A percentile compares a stretch with the other conserved stretches of the same genome.
phyloP scores from a whole-genome alignment of 169 alveolate genomes.

The Amoebophrya sp. region DNA sequence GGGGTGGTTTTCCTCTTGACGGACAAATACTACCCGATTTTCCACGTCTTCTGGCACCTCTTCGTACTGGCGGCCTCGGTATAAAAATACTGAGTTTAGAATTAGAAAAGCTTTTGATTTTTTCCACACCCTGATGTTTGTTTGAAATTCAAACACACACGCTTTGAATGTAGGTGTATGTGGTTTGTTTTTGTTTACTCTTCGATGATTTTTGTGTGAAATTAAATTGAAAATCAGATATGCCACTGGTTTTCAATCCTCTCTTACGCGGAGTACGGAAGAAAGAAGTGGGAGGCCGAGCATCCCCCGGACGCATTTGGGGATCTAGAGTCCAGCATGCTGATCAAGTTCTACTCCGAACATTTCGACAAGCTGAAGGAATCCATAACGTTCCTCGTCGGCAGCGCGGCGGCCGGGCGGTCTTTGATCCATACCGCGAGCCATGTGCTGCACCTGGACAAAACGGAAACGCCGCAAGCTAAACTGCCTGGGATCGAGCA shows the following conservation, averaged over 20 bases:
- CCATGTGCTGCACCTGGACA: too few relatives aligned
- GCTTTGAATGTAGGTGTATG: too few relatives aligned
- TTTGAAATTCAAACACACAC: too few relatives aligned
- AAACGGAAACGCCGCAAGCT: too few relatives aligned
- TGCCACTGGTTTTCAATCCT: not conserved
- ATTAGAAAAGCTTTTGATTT: too few relatives aligned
- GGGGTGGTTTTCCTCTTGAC: not conserved
- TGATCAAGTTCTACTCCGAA: not conserved
- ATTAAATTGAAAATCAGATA: not conserved
- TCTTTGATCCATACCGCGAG: too few relatives aligned
- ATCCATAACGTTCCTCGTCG: not conserved
- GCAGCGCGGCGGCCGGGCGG: not conserved
- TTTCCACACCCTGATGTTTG: too few relatives aligned
- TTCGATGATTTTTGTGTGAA: too few relatives aligned
- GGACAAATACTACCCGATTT: not conserved
- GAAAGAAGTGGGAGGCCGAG: not conserved
- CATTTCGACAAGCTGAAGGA: not conserved
- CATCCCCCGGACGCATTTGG: not conserved
- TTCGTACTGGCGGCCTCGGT: constrained; percentile 25
- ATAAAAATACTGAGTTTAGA: too few relatives aligned
- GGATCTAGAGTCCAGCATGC: not conserved
- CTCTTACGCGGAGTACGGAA: not conserved
- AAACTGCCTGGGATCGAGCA: too few relatives aligned
- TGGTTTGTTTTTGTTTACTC: too few relatives aligned
- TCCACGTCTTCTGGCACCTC: constrained; percentile 11